Percentiles rank a stretch among this genome's conserved stretches.
These are phyloP conservation scores for Blastobotrys capitulatus DNA, from an alignment of 1,139 yeast species.

Conservation along the genomic window DNA sequence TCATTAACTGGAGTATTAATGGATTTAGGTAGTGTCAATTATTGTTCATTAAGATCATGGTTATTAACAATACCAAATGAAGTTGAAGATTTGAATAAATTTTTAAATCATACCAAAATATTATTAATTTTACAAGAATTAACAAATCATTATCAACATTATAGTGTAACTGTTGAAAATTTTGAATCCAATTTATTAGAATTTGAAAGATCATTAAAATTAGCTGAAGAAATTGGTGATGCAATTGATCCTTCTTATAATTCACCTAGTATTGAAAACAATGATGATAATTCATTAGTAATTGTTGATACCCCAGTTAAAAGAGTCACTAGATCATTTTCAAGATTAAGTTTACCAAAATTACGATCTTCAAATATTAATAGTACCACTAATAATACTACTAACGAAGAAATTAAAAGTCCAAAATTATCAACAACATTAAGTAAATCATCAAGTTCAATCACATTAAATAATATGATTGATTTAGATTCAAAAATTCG, in stretches of 20 bases:
- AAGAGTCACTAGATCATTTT: conserved; percentile 3
- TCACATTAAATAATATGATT: background rate
- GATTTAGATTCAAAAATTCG: conserved; percentile 1
- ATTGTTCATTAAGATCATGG: conserved; percentile 23
- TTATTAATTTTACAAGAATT: conserved; percentile 14
- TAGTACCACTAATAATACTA: background rate
- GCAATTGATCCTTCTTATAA: background rate
- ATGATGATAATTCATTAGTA: background rate
- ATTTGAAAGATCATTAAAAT: conserved; percentile 17
- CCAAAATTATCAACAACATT: background rate
- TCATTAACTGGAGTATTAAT: conserved; percentile 24
- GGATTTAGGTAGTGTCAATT: conserved; percentile 23
- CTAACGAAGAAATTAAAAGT: background rate
- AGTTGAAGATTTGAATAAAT: background rate
- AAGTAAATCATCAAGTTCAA: background rate
- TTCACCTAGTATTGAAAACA: background rate
- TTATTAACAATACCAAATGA: conserved; percentile 15
- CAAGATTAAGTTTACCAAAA: conserved; percentile 6
- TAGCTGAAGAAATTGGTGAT: conserved; percentile 11
- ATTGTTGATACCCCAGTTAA: conserved; percentile 2
- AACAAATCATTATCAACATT: conserved; percentile 15
- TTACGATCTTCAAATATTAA: background rate
- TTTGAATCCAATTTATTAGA: conserved; percentile 16
- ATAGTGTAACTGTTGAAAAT: conserved; percentile 15
- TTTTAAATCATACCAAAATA: conserved; percentile 11